A percentile compares a stretch with the other conserved stretches of the same genome.
Conservation (phyloP, 2,329 filamentous ascomycete species). For the Pestalotiopsis sp. region DNA sequence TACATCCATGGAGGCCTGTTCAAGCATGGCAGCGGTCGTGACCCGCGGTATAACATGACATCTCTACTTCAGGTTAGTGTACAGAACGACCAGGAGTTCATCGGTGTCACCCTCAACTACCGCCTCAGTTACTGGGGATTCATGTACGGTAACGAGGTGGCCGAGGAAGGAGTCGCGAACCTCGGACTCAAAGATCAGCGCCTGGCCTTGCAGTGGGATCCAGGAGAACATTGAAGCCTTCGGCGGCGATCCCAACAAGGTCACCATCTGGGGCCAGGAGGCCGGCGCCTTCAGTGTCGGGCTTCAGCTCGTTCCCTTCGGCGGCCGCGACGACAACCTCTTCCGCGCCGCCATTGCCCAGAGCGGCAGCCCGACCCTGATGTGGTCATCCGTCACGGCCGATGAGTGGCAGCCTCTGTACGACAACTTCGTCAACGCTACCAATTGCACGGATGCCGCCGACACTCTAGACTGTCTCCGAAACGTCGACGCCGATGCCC, state of each 20-base stretch:
- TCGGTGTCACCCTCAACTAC: slow-evolving; percentile 59
- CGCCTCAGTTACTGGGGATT: slow-evolving; percentile 57
- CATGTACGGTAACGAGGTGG: slow-evolving; percentile 46
- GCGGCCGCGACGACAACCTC: slow-evolving; percentile 55
- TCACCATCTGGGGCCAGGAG: slow-evolving; percentile 52
- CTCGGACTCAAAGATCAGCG: slow-evolving; percentile 54
- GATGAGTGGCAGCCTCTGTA: slow-evolving; percentile 12
- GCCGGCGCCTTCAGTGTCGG: slow-evolving; percentile 43
- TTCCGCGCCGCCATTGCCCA: slow-evolving; percentile 58
- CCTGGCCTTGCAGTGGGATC: slow-evolving; percentile 51
- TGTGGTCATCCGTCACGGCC: background rate
- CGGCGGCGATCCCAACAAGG: slow-evolving; percentile 47
- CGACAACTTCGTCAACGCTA: slow-evolving; percentile 31
- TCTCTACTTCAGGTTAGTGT: slow-evolving; percentile 59
- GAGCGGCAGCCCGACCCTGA: slow-evolving; percentile 44
- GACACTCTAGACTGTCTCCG: slow-evolving; percentile 31
- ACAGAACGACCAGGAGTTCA: slow-evolving; percentile 52
- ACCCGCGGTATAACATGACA: slow-evolving; percentile 65
- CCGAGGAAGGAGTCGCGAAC: slow-evolving; percentile 44
- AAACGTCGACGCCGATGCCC: slow-evolving; percentile 36
- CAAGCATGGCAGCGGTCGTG: slow-evolving; percentile 49
- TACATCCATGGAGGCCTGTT: slow-evolving; percentile 44
- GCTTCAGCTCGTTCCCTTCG: slow-evolving; percentile 56
- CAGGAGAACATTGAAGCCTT: slow-evolving; percentile 56
- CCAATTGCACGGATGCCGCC: slow-evolving; percentile 24